Base-by-base conservation (phyloP, 2,329 filamentous ascomycete species). In the Akanthomyces uredinophilus region DNA sequence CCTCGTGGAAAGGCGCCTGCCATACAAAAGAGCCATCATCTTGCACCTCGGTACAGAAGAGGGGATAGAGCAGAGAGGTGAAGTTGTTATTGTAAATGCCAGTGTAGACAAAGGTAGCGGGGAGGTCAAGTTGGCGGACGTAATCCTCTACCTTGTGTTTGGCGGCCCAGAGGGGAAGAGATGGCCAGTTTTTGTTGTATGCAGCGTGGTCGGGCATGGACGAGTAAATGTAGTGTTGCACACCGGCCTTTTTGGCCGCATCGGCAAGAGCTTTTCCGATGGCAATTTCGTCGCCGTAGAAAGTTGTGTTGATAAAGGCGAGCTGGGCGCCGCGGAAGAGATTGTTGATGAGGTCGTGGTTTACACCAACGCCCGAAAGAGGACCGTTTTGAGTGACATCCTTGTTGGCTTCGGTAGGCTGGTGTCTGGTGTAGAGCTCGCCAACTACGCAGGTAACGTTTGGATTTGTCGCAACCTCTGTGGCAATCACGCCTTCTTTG, bases 61-160 rank as follows among this genome's bases (percentile, higher is more conserved):
- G 82, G 1, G 95, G 95, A 71, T 96, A 98, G 1, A 87, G 87
- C 37, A 97, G 82, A 52, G 91, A 95, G 35, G 94, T 98, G 77
- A 98, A 99, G 74, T 99, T 98, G 77, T 98, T 98, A 81, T 98
- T 96, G 81, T 98, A 99, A 69, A 97, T 97, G 64, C 94, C 95
- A 11, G 93, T 92, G 75, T 97, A 97, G 66, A 97, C 88, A 74
- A 96, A 98, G 0, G 94, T 98, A 1, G 93, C 87, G 0, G 91
- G 91, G 13, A 97, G 81, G 11, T 87, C 87, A 46, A 96, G 84
- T 72, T 92, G 85, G 63, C 91, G 87, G 57, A 97, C 84, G 74
- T 98, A 96, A 60, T 95, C 90, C 76, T 98, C 95, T 47, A 98
- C 89, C 55, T 90, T 88, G 75, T 96, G 92, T 76, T 99, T 99